Base-by-base conservation (phyloP, 1,139 yeast genomes). In the Casaregolazyma lundiana region DNA sequence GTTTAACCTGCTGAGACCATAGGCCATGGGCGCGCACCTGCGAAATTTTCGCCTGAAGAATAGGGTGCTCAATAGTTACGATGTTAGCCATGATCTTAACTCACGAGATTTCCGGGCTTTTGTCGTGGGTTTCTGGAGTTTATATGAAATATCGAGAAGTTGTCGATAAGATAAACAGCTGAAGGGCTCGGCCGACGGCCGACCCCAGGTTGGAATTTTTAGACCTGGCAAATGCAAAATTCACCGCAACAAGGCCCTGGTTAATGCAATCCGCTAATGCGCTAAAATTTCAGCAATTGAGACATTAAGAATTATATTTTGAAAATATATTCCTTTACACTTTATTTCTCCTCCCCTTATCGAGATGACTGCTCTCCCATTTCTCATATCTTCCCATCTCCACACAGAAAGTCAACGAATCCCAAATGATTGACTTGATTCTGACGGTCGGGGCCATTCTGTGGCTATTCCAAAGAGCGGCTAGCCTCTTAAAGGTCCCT, bases 391-490 rank as follows among this genome's bases (percentile, higher is more conserved):
- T 26, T 26, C 32, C 32, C 32, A 26, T 11, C 29, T 24, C 4
- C 32, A 26, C 32, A 13, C 32, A 26, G n/a, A n/a, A n/a, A n/a
- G n/a, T n/a, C n/a, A n/a, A n/a, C n/a, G n/a, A 24, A 26, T 26
- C 15, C 13, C 11, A 13, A 26, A 42, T 42, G 45, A 42, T 24
- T 39, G 45, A 42, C 29, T 13, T 42, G 36, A 26, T 42, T 29
- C 40, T 42, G 30, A 32, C 61, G 42, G 41, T 56, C 3, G 49
- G 76, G 70, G 58, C 70, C 54, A 55, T 77, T 71, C 50, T 70
- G 57, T 61, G 89, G 88, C 62, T 76, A 48, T 50, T 70, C 45
- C 70, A 75, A 65, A 55, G 81, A 44, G 64, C 78, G 24, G 60
- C 69, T 21, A 54, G 63, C 16, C 62, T 78, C 26, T 58, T 70